Evolutionary conservation across 306 rosid species (phyloP).

Genomic region (Datisca glomerata): DNA sequence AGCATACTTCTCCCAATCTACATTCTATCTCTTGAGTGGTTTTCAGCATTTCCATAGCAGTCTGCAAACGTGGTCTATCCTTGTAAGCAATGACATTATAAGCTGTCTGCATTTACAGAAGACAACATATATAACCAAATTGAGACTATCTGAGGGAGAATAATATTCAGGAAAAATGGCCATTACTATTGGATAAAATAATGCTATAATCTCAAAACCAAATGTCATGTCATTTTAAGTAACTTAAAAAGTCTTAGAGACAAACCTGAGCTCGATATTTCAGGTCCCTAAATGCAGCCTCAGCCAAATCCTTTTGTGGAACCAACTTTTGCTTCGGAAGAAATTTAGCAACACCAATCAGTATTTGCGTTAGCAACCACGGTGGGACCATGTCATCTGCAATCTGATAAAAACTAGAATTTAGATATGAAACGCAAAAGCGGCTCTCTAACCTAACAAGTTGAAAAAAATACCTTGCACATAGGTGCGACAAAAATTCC

Average conservation of each 20-base stretch:
- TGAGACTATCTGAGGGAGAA: too few species aligned
- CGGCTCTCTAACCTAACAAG: constrained; percentile 2
- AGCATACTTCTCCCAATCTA: constrained; percentile 44
- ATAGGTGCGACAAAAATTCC: constrained; percentile 90
- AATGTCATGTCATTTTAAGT: too few species aligned
- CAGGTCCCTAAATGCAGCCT: neutral
- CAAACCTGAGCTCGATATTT: too few species aligned
- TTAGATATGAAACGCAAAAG: constrained; percentile 5
- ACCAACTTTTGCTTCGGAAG: constrained; percentile 72
- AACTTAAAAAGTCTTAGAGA: too few species aligned
- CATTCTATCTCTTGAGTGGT: constrained; percentile 70
- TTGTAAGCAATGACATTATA: constrained; percentile 70
- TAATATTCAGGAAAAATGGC: too few species aligned
- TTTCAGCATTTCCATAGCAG: constrained; percentile 61
- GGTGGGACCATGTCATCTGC: constrained; percentile 89
- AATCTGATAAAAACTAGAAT: constrained; percentile 37
- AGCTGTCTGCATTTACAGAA: constrained; percentile 28
- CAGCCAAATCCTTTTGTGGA: constrained; percentile 63
- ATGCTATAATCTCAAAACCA: too few species aligned
- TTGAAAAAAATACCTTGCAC: constrained; percentile 62
- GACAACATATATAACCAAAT: neutral
- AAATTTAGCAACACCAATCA: constrained; percentile 45
- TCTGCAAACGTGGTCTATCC: constrained; percentile 71
- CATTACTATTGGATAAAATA: too few species aligned
- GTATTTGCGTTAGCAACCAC: constrained; percentile 27